Base-by-base conservation (phyloP, 352 stramenopile species). In the Pythium oligandrum region DNA sequence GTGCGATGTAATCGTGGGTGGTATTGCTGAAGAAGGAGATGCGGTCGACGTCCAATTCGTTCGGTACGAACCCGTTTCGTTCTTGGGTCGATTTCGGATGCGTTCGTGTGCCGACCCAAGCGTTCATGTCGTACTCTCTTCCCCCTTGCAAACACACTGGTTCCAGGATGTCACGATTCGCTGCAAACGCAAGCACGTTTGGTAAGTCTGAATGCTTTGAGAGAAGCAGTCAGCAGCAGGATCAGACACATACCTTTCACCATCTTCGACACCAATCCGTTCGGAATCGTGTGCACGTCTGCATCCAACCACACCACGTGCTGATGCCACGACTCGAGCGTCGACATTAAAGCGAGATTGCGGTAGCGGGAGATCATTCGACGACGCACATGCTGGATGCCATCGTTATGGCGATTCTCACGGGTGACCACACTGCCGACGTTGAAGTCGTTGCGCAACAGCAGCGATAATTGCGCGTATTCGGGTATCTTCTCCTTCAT, bases 291-390 rank as follows among this genome's bases (percentile, higher is more conserved):
- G 11, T 37, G 44, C 48, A 77, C 47, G 6, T 77, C 68, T 4
- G 61, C 54, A 39, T 77, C 65, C 6, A 77, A 39, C 70, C 68
- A 82, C 45, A 82, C 17, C 5, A 78, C 66, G 42, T 74, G 64
- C 32, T 71, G 57, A 40, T 78, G 62, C 65, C 68, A 78, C 42
- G 53, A 40, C 61, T 71, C 45, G 26, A 83, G 46, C 8, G 57
- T 72, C 32, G 58, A 63, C 1, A 70, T 44, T 35, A 80, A 40
- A n/a, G 66, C 64, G 40, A 64, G 71, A 46, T 83, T 80, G 31
- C 70, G 70, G 42, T 80, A 79, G 17, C 73, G 65, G 48, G 68
- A 61, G 12, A 80, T 36, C 63, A 74, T 78, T 1, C 65, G 58
- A 6, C 70, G 53, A 39, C 73, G 61, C 11, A 12, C 40, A n/a